phyloP scores from a whole-genome alignment of 2,329 filamentous ascomycete genomes.

The Cadophora sp. region DNA sequence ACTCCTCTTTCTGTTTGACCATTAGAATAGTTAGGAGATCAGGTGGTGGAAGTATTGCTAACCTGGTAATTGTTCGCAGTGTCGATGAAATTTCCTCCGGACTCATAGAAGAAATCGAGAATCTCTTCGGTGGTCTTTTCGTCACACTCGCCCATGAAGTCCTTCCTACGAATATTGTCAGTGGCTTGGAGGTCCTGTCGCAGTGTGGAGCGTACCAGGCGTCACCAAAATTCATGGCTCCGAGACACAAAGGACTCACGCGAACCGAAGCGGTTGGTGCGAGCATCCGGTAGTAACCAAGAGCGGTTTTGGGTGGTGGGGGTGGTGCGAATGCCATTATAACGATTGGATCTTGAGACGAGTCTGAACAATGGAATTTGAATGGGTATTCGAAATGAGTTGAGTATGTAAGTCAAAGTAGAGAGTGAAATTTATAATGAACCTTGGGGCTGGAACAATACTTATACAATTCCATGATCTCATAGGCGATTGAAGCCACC shows the following conservation, averaged over 20 bases:
- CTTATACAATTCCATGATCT: constrained; percentile 20
- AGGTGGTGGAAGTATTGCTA: neutral
- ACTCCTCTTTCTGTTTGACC: constrained; percentile 57
- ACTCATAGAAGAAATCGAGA: constrained; percentile 61
- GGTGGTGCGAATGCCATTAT: constrained; percentile 35
- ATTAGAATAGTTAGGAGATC: neutral
- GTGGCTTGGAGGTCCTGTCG: too few species aligned
- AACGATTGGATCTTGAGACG: neutral
- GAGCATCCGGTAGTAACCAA: constrained; percentile 70
- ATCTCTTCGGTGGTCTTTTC: constrained; percentile 62
- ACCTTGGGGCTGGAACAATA: neutral
- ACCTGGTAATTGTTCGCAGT: constrained; percentile 69
- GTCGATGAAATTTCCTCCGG: constrained; percentile 74
- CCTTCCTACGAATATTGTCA: constrained; percentile 48
- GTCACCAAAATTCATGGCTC: constrained; percentile 69
- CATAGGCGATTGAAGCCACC: constrained; percentile 4
- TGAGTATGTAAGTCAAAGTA: neutral
- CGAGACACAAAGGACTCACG: constrained; percentile 72
- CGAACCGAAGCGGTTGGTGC: constrained; percentile 69
- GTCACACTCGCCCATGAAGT: constrained; percentile 68
- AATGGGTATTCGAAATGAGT: neutral
- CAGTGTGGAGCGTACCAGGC: constrained; percentile 51
- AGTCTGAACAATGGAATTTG: neutral
- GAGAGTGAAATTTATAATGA: neutral
- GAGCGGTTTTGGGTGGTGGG: constrained; percentile 58